These are phyloP conservation scores for Quercus bicolor DNA, from an alignment of 306 rosid genomes.

Conservation along the genomic window DNA sequence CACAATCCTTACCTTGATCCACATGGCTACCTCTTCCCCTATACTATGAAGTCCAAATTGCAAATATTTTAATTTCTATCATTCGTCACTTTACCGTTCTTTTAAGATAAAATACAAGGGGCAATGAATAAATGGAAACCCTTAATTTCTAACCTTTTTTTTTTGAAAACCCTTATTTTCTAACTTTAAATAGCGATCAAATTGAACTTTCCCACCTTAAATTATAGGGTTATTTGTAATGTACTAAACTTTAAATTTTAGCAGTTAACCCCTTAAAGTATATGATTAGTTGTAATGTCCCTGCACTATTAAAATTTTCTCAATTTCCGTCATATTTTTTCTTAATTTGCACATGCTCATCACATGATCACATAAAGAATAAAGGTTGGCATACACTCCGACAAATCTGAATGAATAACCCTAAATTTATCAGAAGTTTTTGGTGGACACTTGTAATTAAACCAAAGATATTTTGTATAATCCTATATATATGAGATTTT, in stretches of 20 bases:
- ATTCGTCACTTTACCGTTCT: not conserved
- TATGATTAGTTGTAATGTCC: too few relatives aligned
- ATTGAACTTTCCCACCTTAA: too few relatives aligned
- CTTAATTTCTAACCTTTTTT: not conserved
- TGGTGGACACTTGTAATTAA: not conserved
- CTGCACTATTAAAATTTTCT: too few relatives aligned
- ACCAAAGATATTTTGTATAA: not conserved
- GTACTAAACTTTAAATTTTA: too few relatives aligned
- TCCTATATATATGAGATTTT: not conserved
- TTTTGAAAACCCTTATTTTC: not conserved
- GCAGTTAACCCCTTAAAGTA: too few relatives aligned
- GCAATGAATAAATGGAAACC: not conserved
- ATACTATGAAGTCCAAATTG: not conserved
- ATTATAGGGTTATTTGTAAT: too few relatives aligned
- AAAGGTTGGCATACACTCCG: too few relatives aligned
- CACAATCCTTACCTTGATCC: not conserved
- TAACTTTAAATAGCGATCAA: not conserved
- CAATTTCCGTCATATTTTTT: too few relatives aligned
- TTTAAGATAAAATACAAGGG: not conserved
- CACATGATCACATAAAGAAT: too few relatives aligned
- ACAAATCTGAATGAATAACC: not conserved
- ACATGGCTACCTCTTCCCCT: not conserved
- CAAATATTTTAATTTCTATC: not conserved
- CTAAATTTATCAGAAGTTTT: not conserved
- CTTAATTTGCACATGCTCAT: too few relatives aligned